phyloP scores from a whole-genome alignment of 2,329 filamentous ascomycete species.

The Epichloe uncinata region DNA sequence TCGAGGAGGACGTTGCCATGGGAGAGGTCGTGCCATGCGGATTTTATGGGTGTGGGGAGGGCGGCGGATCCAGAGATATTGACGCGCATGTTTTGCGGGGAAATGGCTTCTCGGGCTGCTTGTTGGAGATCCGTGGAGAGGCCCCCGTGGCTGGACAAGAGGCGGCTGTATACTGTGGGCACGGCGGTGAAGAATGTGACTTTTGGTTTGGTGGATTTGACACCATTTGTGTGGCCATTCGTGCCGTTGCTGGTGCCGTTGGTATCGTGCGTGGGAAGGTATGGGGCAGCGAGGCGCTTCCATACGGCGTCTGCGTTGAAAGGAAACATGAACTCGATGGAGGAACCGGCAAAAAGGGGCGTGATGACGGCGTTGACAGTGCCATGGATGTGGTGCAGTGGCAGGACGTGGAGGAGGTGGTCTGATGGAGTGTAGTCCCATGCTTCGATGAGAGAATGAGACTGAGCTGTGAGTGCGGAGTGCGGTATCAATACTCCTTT shows the following conservation, averaged over 20 bases:
- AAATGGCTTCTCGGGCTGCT: conserved; percentile 57
- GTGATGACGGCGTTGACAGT: conserved; percentile 85
- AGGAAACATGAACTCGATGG: conserved; percentile 87
- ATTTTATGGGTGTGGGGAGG: conserved; percentile 76
- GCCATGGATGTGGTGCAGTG: conserved; percentile 93
- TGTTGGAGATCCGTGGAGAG: conserved; percentile 48
- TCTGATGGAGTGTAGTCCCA: conserved; percentile 76
- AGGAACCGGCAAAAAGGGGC: conserved; percentile 71
- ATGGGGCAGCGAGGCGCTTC: conserved; percentile 73
- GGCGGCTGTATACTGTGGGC: conserved; percentile 84
- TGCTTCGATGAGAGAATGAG: conserved; percentile 62
- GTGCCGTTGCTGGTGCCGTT: conserved; percentile 14
- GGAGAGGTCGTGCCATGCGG: conserved; percentile 70
- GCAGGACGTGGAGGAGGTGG: conserved; percentile 77
- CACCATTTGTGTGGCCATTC: conserved; percentile 6
- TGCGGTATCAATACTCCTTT: conserved; percentile 85
- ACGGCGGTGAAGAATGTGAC: conserved; percentile 95
- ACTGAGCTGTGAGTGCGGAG: conserved; percentile 71
- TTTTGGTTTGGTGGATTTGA: conserved; percentile 23
- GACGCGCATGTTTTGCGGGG: conserved; percentile 68
- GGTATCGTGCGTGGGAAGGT: conserved; percentile 31
- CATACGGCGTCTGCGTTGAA: conserved; percentile 83
- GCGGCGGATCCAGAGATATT: conserved; percentile 92
- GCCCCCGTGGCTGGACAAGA: conserved; percentile 54
- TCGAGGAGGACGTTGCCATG: conserved; percentile 80